These are phyloP conservation scores for Ceriops decandra DNA, from an alignment of 345 rosid species.

Conservation along the genomic window DNA sequence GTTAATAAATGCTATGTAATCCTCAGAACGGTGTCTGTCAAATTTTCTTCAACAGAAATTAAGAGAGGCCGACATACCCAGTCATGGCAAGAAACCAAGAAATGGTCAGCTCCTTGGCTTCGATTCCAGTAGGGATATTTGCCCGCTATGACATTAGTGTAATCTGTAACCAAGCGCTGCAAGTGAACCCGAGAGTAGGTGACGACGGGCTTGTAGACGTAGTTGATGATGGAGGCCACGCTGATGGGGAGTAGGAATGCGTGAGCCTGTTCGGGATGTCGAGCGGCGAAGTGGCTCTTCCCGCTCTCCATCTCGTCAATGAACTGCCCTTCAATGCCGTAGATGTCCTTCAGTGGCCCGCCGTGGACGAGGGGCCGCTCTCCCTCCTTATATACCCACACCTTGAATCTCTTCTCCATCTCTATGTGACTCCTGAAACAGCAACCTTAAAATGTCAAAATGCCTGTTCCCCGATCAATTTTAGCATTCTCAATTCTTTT, in stretches of 20 bases:
- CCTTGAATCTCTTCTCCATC: conserved; percentile 53
- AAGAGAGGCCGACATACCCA: conserved; percentile 33
- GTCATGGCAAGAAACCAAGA: conserved; percentile 63
- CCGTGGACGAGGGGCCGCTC: conserved; percentile 48
- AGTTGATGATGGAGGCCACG: conserved; percentile 34
- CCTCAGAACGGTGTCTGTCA: too few species aligned
- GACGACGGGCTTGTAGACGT: conserved; percentile 37
- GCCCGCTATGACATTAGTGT: conserved; percentile 29
- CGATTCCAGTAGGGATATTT: conserved; percentile 58
- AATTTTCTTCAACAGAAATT: neutral
- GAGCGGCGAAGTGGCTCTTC: conserved; percentile 34
- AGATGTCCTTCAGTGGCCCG: conserved; percentile 49
- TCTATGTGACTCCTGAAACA: conserved; percentile 52
- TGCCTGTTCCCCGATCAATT: too few species aligned
- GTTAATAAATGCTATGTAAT: too few species aligned
- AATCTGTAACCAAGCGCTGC: conserved; percentile 38
- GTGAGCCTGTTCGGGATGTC: conserved; percentile 48
- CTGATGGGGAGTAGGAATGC: conserved; percentile 52
- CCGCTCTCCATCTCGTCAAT: conserved; percentile 49
- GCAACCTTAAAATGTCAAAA: too few species aligned
- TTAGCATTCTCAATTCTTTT: too few species aligned
- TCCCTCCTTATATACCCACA: conserved; percentile 62
- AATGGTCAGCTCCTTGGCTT: conserved; percentile 60
- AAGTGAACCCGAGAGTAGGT: conserved; percentile 32
- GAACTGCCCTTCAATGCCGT: conserved; percentile 55